A percentile compares a stretch with the other conserved stretches of the same genome.
These are phyloP conservation scores for Fagus crenata DNA, from an alignment of 306 rosid species.

Conservation along the genomic window DNA sequence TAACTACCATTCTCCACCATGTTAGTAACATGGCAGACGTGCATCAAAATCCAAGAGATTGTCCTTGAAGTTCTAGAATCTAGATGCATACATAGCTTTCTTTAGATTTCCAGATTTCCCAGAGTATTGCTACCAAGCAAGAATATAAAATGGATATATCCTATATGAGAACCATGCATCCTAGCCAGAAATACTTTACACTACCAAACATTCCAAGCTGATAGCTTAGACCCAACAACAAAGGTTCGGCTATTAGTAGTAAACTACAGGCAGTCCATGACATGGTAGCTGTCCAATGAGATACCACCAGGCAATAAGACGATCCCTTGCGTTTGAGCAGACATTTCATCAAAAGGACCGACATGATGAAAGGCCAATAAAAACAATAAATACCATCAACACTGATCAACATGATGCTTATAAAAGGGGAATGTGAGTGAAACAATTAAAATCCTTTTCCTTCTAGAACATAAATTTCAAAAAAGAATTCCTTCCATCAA, in stretches of 20 bases:
- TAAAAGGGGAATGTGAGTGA: background rate
- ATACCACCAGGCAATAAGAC: background rate
- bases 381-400: background rate
- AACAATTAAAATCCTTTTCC: background rate
- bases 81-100: background rate
- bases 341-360: background rate
- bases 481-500: background rate
- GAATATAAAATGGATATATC: background rate
- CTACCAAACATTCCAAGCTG: slow-evolving; percentile 5
- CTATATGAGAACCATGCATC: background rate
- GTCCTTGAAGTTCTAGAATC: background rate
- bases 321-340: background rate
- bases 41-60: background rate
- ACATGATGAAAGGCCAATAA: background rate
- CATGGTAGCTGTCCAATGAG: background rate
- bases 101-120: background rate
- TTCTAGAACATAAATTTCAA: background rate
- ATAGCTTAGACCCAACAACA: slow-evolving; percentile 19
- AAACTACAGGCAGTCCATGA: background rate
- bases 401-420: background rate
- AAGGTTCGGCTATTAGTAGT: background rate
- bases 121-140: background rate
- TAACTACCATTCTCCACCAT: slow-evolving; percentile 1
- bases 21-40: background rate
- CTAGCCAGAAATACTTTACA: slow-evolving; percentile 9